Evolutionary conservation across 768 basidiomycete species (phyloP), one percentile per base, ranked within the genome.

Genomic region (Suillus fuscotomentosus): DNA sequence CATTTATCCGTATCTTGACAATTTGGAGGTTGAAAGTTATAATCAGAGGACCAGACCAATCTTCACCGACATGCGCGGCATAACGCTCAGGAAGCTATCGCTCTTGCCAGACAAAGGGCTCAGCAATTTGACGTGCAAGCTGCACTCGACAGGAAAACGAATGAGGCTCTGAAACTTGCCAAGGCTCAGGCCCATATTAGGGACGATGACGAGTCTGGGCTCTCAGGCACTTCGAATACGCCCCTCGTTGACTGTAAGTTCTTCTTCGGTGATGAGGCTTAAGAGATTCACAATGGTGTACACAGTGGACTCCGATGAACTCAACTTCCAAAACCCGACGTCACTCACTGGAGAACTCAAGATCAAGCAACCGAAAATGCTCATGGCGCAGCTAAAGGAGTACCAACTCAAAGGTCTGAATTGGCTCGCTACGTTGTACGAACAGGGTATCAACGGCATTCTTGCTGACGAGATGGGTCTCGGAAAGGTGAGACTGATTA

Each of bases 401-500:
- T 99, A 99, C 74, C 97, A 99, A 75, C 77, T 99, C 63, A 99
- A 99, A 72, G 97, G 97, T 67, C 83, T 99, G 41, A 99, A 97
- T 68, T 99, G 97, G 97, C 81, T 99, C 31, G 97, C 90, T 20
- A 97, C 96, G 17, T 81, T 99, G 24, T 99, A 99, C 72, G 97
- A 99, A 74, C 97, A 99, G 76, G 97, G 97, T 53, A 99, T 99
- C 83, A 99, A 99, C 72, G 97, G 97, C 56, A 99, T 99, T 70
- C 84, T 99, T 24, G 97, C 97, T 2, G 97, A 99, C 73, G 97
- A 99, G 79, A 99, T 99, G 97, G 95, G 95, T 78, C 86, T 94
- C 11, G 92, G 92, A 67, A 94, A 94, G 84, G 92, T 88, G 64
- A 42, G 77, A 67, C 34, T 45, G 24, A 45, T 43, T 60, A 45